These are phyloP conservation scores for Albatrellus ellisii DNA, from an alignment of 768 basidiomycete genomes.

Conservation along the genomic window DNA sequence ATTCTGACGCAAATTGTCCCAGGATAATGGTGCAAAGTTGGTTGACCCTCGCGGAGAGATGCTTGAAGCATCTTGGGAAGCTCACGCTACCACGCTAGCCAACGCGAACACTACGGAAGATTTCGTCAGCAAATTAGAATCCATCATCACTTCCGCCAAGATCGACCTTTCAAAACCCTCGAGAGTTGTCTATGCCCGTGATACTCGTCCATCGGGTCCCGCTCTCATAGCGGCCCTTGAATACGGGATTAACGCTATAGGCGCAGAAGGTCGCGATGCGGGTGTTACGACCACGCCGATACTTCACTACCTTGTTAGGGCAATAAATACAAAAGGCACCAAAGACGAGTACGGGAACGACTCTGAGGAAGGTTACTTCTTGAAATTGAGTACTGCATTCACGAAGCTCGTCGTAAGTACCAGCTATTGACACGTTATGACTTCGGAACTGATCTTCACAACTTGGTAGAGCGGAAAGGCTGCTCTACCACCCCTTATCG, in stretches of 20 bases:
- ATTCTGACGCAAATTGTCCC: slow-evolving; percentile 6
- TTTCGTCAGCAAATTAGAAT: slow-evolving; percentile 52
- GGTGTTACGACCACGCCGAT: slow-evolving; percentile 90
- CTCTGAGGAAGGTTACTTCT: slow-evolving; percentile 70
- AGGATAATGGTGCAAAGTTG: slow-evolving; percentile 99
- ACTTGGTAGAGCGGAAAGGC: slow-evolving; percentile 41
- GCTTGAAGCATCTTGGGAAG: slow-evolving; percentile 90
- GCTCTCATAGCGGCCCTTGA: slow-evolving; percentile 64
- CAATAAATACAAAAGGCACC: slow-evolving; percentile 77
- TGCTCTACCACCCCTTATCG: slow-evolving; percentile 43
- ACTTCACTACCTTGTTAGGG: slow-evolving; percentile 86
- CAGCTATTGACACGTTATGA: background rate
- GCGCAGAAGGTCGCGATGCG: slow-evolving; percentile 54
- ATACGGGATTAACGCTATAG: slow-evolving; percentile 69
- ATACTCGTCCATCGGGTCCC: slow-evolving; percentile 83
- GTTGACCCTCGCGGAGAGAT: slow-evolving; percentile 97
- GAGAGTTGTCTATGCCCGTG: slow-evolving; percentile 80
- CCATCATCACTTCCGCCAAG: slow-evolving; percentile 46
- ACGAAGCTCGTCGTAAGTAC: slow-evolving; percentile 72
- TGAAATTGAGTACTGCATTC: slow-evolving; percentile 73
- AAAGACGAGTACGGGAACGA: slow-evolving; percentile 70
- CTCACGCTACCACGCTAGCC: slow-evolving; percentile 72
- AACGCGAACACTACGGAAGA: slow-evolving; percentile 68
- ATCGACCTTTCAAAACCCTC: slow-evolving; percentile 75
- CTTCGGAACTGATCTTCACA: slow-evolving; percentile 3